Evolutionary conservation across 2,329 filamentous ascomycete species (phyloP), one percentile per base, ranked within the genome.

Genomic region (Ramichloridium luteum): DNA sequence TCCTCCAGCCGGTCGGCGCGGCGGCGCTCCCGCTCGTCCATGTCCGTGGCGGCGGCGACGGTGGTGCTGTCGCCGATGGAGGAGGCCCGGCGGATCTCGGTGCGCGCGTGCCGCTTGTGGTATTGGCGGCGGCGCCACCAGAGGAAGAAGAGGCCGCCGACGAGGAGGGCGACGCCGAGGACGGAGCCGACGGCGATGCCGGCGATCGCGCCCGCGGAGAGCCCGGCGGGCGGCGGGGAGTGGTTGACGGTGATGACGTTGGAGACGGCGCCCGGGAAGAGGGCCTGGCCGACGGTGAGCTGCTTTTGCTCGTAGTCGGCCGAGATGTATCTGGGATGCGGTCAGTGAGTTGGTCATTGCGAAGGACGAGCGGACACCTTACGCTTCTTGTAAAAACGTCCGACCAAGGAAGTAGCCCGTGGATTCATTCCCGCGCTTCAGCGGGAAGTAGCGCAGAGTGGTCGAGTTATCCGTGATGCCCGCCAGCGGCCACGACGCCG

Each of bases 121-220:
- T 23, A n/a, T 23, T 23, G 20, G 20, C 20, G 20, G n/a, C 20
- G 20, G n/a, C 20, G 20, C n/a, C 20, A n/a, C 20, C 20, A 16
- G 38, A 54, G 54, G 38, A 44, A 58, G 43, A 57, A 50, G 3
- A 50, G 44, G 12, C 54, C 32, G 4, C 45, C 44, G 16, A 38
- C 52, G 6, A 52, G 30, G 3, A 55, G 27, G n/a, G 49, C 38
- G n/a, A 60, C 33, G n/a, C 53, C 45, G 1, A 49, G 42, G n/a
- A 62, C 53, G 0, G 52, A 44, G 17, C 60, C 62, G 8, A 64
- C 45, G 4, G 57, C 61, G 22, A 65, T 58, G 3, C 63, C 64
- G 28, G 58, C 58, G 28, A 62, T 61, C 13, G 53, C 55, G 12
- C 58, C 58, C 5, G 50, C 53, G 12, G 45, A 43, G 2, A 58